Evolutionary conservation across 2,329 filamentous ascomycete genomes (phyloP).

Genomic region (Colletotrichum truncatum): DNA sequence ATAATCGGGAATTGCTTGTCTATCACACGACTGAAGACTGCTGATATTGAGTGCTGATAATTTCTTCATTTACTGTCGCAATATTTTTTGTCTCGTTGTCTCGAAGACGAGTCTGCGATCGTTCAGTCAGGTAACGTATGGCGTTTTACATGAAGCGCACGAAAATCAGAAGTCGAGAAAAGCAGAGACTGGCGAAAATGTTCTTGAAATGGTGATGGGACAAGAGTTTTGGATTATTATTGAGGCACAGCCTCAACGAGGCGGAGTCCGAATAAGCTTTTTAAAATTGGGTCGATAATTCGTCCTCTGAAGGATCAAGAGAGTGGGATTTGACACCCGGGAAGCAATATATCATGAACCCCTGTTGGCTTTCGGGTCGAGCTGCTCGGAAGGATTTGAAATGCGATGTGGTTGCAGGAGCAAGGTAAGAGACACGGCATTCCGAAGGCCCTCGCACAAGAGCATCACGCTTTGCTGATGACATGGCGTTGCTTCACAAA

Average conservation of each 20-base stretch:
- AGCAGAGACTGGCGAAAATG: background rate
- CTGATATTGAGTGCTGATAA: no score
- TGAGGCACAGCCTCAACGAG: slow-evolving; percentile 6
- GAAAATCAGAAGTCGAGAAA: background rate
- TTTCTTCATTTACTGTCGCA: no score
- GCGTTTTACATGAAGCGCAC: no score
- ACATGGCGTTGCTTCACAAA: background rate
- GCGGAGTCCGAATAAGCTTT: slow-evolving; percentile 9
- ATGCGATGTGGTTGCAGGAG: background rate
- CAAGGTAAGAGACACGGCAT: background rate
- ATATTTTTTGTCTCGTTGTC: no score
- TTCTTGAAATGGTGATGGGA: background rate
- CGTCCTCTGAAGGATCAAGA: background rate
- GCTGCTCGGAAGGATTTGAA: no score
- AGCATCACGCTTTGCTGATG: no score
- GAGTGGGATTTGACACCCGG: background rate
- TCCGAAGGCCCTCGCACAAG: background rate
- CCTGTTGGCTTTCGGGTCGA: no score
- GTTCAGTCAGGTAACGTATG: no score
- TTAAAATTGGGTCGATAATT: background rate
- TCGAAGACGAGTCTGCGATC: no score
- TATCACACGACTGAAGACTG: no score
- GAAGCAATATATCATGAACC: background rate
- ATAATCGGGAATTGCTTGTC: no score
- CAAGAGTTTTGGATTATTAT: background rate